phyloP scores from a whole-genome alignment of 306 rosid genomes.

The Pachyrhizus erosus region DNA sequence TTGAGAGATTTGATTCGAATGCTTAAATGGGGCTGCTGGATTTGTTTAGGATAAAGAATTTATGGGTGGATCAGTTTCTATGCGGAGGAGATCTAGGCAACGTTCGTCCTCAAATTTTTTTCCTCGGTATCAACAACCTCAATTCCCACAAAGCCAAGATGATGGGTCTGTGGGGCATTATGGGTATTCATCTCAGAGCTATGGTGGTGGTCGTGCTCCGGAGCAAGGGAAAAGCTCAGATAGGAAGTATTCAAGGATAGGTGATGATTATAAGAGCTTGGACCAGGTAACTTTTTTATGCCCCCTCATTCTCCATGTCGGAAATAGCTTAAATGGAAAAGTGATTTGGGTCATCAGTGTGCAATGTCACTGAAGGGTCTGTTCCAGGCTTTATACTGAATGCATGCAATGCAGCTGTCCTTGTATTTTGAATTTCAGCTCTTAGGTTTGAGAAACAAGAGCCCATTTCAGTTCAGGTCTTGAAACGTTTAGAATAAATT shows the following conservation, averaged over 20 bases:
- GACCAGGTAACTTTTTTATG: slow-evolving; percentile 66
- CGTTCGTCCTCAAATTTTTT: slow-evolving; percentile 49
- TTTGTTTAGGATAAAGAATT: slow-evolving; percentile 40
- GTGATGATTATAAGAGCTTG: slow-evolving; percentile 67
- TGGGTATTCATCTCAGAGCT: slow-evolving; percentile 56
- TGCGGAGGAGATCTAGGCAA: slow-evolving; percentile 54
- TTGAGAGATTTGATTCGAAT: slow-evolving; percentile 40
- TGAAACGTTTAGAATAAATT: slow-evolving; percentile 9
- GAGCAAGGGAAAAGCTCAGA: slow-evolving; percentile 52
- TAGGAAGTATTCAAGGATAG: slow-evolving; percentile 77
- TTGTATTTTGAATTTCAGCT: slow-evolving; percentile 30
- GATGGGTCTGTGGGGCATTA: slow-evolving; percentile 48
- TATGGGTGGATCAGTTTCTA: slow-evolving; percentile 86
- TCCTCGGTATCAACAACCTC: slow-evolving; percentile 60
- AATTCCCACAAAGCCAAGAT: slow-evolving; percentile 53
- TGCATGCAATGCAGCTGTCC: not conserved
- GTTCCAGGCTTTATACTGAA: slow-evolving; percentile 5
- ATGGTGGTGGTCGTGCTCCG: slow-evolving; percentile 50
- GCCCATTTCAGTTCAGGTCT: slow-evolving; percentile 15
- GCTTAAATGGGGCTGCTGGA: slow-evolving; percentile 41
- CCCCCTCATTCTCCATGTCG: slow-evolving; percentile 20
- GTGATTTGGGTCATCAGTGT: not conserved
- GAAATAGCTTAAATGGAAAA: slow-evolving; percentile 20
- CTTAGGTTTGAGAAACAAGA: slow-evolving; percentile 28
- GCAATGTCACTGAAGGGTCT: not conserved